Evolutionary conservation across 2,329 filamentous ascomycete species (phyloP).

Genomic region (Ophiostoma pallidulum): DNA sequence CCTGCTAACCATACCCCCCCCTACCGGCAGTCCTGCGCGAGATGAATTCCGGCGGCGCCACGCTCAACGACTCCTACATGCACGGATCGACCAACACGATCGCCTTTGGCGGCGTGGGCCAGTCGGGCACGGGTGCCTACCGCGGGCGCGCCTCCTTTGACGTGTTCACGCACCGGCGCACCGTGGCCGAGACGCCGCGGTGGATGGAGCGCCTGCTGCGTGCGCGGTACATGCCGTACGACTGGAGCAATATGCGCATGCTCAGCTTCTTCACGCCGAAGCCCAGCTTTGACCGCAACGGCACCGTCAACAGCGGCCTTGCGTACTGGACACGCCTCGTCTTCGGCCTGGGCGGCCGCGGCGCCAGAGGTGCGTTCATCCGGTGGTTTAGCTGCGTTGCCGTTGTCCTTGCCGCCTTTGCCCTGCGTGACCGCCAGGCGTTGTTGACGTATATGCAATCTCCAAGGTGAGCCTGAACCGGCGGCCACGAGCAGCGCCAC

Average conservation of each 20-base stretch:
- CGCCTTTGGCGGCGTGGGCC: slow-evolving; percentile 75
- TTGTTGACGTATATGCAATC: slow-evolving; percentile 4
- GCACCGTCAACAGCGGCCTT: slow-evolving; percentile 40
- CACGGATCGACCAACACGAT: slow-evolving; percentile 56
- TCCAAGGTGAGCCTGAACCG: not conserved
- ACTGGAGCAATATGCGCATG: slow-evolving; percentile 34
- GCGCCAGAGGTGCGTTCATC: slow-evolving; percentile 39
- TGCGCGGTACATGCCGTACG: slow-evolving; percentile 59
- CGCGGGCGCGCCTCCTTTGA: slow-evolving; percentile 68
- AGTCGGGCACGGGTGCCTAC: slow-evolving; percentile 68
- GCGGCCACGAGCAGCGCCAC: not conserved
- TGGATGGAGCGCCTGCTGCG: slow-evolving; percentile 61
- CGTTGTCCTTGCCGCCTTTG: slow-evolving; percentile 28
- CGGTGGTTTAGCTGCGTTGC: slow-evolving; percentile 35
- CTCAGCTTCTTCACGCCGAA: slow-evolving; percentile 35
- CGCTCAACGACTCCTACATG: slow-evolving; percentile 45
- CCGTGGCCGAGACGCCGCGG: slow-evolving; percentile 49
- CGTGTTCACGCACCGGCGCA: slow-evolving; percentile 50
- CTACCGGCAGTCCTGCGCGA: slow-evolving; percentile 42
- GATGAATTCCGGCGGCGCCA: slow-evolving; percentile 59
- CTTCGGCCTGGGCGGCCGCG: slow-evolving; percentile 40
- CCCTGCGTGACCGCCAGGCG: slow-evolving; percentile 17
- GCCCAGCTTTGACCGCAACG: slow-evolving; percentile 55
- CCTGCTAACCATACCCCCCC: too few relatives aligned
- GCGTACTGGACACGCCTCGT: slow-evolving; percentile 46